A percentile compares a stretch with the other conserved stretches of the same genome.
These are phyloP conservation scores for Malus hybrid DNA, from an alignment of 331 rosid genomes.

Conservation along the genomic window DNA sequence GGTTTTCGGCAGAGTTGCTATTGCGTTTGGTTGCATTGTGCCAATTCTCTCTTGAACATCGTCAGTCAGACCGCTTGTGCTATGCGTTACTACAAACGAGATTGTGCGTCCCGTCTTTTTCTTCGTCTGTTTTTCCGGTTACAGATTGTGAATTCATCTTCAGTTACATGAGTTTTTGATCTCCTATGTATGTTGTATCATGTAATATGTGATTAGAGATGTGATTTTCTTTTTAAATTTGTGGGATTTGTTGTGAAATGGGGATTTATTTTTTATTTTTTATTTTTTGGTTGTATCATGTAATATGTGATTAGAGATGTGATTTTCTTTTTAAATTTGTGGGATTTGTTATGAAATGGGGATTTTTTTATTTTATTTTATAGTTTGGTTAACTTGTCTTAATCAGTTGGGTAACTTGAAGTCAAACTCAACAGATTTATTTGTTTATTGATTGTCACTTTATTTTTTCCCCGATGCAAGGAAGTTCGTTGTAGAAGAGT, in stretches of 20 bases:
- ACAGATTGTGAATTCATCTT: background rate
- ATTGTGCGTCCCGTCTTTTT: background rate
- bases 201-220: background rate
- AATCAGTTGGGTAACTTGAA: too few relatives aligned
- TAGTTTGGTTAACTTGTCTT: too few relatives aligned
- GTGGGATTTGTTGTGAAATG: background rate
- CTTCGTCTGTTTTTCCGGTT: background rate
- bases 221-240: background rate
- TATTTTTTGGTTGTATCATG: background rate
- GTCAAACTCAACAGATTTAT: too few relatives aligned
- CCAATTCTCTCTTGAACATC: constrained; percentile 16
- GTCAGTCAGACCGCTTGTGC: background rate
- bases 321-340: background rate
- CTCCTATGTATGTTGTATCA: constrained; percentile 3
- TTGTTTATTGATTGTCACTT: too few relatives aligned
- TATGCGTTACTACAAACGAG: background rate
- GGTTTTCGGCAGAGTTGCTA: constrained; percentile 2
- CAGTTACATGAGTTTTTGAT: constrained; percentile 2
- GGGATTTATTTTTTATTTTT: background rate
- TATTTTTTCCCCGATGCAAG: too few relatives aligned
- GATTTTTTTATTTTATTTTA: background rate
- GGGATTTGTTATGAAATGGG: background rate
- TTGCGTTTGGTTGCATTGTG: constrained; percentile 19
- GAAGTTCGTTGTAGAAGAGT: too few relatives aligned
- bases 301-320: background rate